Evolutionary conservation across 495 filamentous ascomycete species (phyloP).

Genomic region (Evansstolkia leycettana): DNA sequence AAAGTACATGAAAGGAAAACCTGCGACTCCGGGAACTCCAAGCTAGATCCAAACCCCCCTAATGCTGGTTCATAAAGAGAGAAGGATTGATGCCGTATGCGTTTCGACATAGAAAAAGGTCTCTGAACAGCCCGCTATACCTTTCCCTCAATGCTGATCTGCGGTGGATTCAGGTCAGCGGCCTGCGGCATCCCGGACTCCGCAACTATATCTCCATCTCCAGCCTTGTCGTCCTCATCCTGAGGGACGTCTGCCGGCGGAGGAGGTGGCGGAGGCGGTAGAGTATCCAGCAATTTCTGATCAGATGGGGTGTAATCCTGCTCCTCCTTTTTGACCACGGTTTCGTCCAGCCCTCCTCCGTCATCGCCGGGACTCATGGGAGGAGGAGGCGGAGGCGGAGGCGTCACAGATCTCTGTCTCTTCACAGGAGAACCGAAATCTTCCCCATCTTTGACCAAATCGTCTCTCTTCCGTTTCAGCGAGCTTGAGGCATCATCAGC

Average conservation of each 20-base stretch:
- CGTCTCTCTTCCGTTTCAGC: conserved; percentile 51
- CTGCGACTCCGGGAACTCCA: too few species aligned
- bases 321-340: background rate
- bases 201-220: too few species aligned
- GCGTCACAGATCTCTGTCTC: conserved; percentile 27
- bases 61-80: too few species aligned
- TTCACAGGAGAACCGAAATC: conserved; percentile 20
- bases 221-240: too few species aligned
- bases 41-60: too few species aligned
- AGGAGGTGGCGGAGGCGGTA: conserved; percentile 15
- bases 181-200: too few species aligned
- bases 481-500: conserved; percentile 14
- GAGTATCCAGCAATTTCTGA: conserved; percentile 5
- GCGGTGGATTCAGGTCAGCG: too few species aligned
- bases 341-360: conserved; percentile 2
- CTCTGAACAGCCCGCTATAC: too few species aligned
- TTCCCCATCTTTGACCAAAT: conserved; percentile 11
- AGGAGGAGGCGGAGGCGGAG: conserved; percentile 20
- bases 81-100: too few species aligned
- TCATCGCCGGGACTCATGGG: conserved; percentile 12
- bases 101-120: too few species aligned
- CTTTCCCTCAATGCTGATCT: too few species aligned
- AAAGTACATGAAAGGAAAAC: too few species aligned
- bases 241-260: background rate
- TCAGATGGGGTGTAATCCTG: background rate